Conservation (phyloP, 2,329 filamentous ascomycete species). For the Colletotrichum navitas region DNA sequence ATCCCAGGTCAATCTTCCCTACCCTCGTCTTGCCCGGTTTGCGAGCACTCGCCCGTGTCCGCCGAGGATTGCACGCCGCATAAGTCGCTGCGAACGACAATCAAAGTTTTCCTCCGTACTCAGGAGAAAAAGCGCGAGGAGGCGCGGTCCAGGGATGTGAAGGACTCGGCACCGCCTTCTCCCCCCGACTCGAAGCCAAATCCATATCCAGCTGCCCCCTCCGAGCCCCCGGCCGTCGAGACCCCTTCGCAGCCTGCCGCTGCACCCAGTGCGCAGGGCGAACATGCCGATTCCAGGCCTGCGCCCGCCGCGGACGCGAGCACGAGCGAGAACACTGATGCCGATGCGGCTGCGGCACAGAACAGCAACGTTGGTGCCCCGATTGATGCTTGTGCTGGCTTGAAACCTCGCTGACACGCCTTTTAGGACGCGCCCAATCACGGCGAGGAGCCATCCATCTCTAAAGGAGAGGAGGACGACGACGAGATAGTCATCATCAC, state of each 20-base stretch:
- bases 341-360: conserved; percentile 20
- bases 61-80: conserved; percentile 88
- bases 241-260: conserved; percentile 18
- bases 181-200: conserved; percentile 57
- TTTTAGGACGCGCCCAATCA: conserved; percentile 26
- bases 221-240: conserved; percentile 43
- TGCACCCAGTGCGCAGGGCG: neutral
- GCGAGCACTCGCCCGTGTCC: conserved; percentile 90
- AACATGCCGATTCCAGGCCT: conserved; percentile 14
- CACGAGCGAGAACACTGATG: neutral
- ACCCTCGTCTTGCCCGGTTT: conserved; percentile 87
- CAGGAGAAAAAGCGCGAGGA: conserved; percentile 90
- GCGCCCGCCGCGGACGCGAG: neutral
- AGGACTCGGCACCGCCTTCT: conserved; percentile 55
- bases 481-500: conserved; percentile 40
- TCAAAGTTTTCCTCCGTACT: conserved; percentile 90
- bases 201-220: conserved; percentile 47
- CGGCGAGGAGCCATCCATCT: conserved; percentile 19
- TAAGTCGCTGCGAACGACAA: conserved; percentile 91
- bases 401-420: conserved; percentile 5
- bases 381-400: neutral
- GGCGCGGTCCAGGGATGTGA: conserved; percentile 64
- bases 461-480: conserved; percentile 38
- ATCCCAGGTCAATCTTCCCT: conserved; percentile 78
- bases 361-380: conserved; percentile 6